phyloP scores from a whole-genome alignment of 768 basidiomycete genomes.

The Phaeotremella fagi region DNA sequence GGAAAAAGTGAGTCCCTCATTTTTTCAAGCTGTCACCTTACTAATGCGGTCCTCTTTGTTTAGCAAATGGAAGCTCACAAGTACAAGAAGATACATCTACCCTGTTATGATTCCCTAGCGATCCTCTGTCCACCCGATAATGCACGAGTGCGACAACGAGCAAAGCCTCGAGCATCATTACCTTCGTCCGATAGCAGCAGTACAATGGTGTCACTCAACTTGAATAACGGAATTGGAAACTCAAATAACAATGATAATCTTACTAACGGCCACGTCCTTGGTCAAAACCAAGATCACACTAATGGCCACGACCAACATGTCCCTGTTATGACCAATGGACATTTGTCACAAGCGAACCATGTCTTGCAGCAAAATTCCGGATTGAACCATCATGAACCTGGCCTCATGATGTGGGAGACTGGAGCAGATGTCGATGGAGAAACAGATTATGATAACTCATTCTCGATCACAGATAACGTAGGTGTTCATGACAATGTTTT shows the following conservation, averaged over 20 bases:
- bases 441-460: constrained; percentile 23
- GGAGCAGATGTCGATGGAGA: constrained; percentile 20
- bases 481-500: constrained; percentile 2
- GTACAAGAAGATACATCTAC: constrained; percentile 27
- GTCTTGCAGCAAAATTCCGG: background rate
- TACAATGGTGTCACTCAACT: constrained; percentile 8
- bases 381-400: constrained; percentile 4
- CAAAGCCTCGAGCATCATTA: constrained; percentile 17
- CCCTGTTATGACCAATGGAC: background rate
- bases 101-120: constrained; percentile 24
- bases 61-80: constrained; percentile 28
- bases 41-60: background rate
- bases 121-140: constrained; percentile 21
- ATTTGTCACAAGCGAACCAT: background rate
- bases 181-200: constrained; percentile 15
- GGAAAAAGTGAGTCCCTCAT: constrained; percentile 25
- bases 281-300: background rate
- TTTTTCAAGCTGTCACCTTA: background rate
- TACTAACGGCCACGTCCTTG: background rate
- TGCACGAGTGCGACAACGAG: constrained; percentile 7
- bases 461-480: constrained; percentile 21
- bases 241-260: background rate
- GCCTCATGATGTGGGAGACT: constrained; percentile 18
- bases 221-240: background rate
- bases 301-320: background rate